Evolutionary conservation across 2,329 filamentous ascomycete species (phyloP), one percentile per base, ranked within the genome.

Genomic region (Colletotrichum graminicola): DNA sequence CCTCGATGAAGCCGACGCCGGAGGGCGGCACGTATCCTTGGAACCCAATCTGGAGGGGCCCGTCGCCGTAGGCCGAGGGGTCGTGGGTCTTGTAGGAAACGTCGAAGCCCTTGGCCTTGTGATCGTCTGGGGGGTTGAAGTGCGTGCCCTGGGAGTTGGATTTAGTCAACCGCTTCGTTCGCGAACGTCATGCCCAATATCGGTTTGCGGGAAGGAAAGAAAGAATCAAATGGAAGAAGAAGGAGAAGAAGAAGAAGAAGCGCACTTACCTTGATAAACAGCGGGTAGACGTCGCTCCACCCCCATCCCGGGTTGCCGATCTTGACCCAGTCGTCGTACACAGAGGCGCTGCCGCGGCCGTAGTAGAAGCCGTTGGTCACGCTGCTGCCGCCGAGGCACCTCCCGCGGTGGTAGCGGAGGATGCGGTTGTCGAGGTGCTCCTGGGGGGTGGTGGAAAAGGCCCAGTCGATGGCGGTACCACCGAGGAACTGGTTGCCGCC

Each of bases 281-380:
- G 67, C 5, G 76, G 75, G 52, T 74, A 77, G 43, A 75, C 67
- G 21, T 75, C 73, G 5, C 79, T 74, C 75, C 78, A 80, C 10
- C 76, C 75, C 78, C 79, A 81, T 2, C 79, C 78, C 1, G 76
- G 70, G 60, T 80, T 80, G 6, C 78, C 79, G 10, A 80, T 63
- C 6, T 75, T 67, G 21, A 75, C 77, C 79, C 79, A 81, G 47
- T 76, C 75, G 56, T 80, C 76, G 55, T 79, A 79, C 45, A 80
- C 76, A 41, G 74, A 75, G 5, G 77, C 74, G 47, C 75, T 75
- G 12, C 76, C 77, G 36, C 78, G 73, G 49, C 78, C 78, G 67
- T 79, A 79, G 69, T 77, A 77, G 64, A 80, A 76, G 21, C 79
- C 79, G 56, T 79, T 80, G 32, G 76, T 76, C 5, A 76, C 74